A percentile compares a stretch with the other conserved stretches of the same genome.
phyloP scores from a whole-genome alignment of 192 early-diverging fungal species.

The Coemansia sp. region DNA sequence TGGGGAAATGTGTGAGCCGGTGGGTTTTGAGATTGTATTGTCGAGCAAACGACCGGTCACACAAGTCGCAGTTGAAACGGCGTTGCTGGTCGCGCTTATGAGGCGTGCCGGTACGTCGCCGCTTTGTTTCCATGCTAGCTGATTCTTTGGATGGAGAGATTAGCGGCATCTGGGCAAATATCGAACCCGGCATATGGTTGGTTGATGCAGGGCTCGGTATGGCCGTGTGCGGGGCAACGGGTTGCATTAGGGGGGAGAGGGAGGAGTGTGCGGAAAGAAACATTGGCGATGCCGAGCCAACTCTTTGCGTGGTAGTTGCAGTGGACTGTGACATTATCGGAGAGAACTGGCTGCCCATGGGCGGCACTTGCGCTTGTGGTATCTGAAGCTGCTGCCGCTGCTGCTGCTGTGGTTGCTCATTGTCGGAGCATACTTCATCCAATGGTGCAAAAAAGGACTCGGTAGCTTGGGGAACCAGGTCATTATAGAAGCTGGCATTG shows the following conservation, averaged over 20 bases:
- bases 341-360: conserved; percentile 34
- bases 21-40: conserved; percentile 82
- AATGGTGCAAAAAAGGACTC: conserved; percentile 53
- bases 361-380: conserved; percentile 1
- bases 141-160: conserved; percentile 4
- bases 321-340: conserved; percentile 11
- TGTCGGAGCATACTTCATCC: conserved; percentile 50
- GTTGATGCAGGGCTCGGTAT: conserved; percentile 5
- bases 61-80: conserved; percentile 60
- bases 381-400: neutral
- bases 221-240: neutral
- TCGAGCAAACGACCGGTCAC: conserved; percentile 69
- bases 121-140: conserved; percentile 21
- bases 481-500: conserved; percentile 46
- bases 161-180: conserved; percentile 48
- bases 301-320: neutral
- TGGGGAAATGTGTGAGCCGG: conserved; percentile 64
- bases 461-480: conserved; percentile 41
- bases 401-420: conserved; percentile 3
- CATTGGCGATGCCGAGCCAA: conserved; percentile 4
- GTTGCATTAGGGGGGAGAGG: neutral
- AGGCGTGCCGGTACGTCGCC: conserved; percentile 22
- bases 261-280: neutral
- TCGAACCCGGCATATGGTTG: neutral
- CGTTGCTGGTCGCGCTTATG: conserved; percentile 51